Percentiles rank a stretch among this genome's conserved stretches.
phyloP scores from a whole-genome alignment of 225 moss, liverwort and hornwort genomes.

The Neckera pumila region DNA sequence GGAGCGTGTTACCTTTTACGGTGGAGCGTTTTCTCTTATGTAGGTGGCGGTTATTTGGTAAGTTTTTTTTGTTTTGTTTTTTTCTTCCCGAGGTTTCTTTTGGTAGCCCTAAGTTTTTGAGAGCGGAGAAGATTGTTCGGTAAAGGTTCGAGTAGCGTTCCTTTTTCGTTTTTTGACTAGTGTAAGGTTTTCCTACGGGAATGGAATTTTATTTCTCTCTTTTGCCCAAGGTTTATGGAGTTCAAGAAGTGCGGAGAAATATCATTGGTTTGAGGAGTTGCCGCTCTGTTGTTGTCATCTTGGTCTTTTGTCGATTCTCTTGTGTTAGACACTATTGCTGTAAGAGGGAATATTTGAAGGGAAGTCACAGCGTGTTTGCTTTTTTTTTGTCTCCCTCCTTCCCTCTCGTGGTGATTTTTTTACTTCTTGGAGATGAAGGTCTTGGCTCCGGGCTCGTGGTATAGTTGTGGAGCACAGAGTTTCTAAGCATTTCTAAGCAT shows the following conservation, averaged over 20 bases:
- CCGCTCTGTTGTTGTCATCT: neutral
- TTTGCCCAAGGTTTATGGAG: neutral
- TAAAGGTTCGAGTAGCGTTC: neutral
- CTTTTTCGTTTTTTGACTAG: neutral
- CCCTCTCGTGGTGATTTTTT: neutral
- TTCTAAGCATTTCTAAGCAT: neutral
- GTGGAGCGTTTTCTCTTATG: neutral
- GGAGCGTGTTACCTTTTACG: neutral
- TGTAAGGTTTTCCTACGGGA: neutral
- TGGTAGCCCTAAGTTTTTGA: neutral
- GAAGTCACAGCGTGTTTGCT: neutral
- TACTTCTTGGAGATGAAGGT: neutral
- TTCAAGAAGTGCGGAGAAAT: neutral
- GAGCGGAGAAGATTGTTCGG: neutral
- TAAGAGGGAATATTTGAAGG: neutral
- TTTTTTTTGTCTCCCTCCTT: neutral
- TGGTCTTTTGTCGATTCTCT: neutral
- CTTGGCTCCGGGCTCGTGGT: neutral
- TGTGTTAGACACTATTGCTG: neutral
- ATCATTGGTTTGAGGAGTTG: neutral
- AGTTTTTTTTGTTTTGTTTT: neutral
- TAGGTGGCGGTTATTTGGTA: conserved; percentile 7
- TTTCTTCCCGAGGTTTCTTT: neutral
- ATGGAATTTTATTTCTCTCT: neutral
- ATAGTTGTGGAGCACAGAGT: neutral